Evolutionary conservation across 495 filamentous ascomycete genomes (phyloP).

Genomic region (Hyaloscypha bicolor): DNA sequence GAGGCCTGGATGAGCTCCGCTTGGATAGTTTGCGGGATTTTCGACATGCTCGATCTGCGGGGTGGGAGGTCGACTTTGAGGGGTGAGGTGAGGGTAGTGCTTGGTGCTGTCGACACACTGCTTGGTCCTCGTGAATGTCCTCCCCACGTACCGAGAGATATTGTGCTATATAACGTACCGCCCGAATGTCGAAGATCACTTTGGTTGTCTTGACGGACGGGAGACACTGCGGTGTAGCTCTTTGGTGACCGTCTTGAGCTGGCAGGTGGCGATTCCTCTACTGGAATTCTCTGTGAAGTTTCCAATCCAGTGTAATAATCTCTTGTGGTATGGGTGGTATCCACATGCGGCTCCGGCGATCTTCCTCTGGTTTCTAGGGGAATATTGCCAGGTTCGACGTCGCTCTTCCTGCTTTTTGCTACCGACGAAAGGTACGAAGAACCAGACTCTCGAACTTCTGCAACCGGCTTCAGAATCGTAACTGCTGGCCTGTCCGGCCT

Average conservation of each 20-base stretch:
- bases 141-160: not conserved
- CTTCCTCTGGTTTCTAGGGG: not conserved
- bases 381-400: not conserved
- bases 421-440: constrained; percentile 23
- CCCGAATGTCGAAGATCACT: constrained; percentile 27
- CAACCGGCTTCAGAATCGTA: constrained; percentile 32
- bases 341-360: constrained; percentile 3
- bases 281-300: not conserved
- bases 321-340: constrained; percentile 17
- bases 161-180: constrained; percentile 26
- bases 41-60: constrained; percentile 14
- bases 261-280: not conserved
- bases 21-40: not conserved
- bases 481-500: constrained; percentile 16
- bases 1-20: constrained; percentile 2
- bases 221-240: constrained; percentile 9
- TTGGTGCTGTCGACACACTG: constrained; percentile 23
- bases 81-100: constrained; percentile 3
- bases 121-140: constrained; percentile 24
- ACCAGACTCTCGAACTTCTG: constrained; percentile 35
- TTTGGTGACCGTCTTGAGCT: not conserved
- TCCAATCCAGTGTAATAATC: constrained; percentile 18
- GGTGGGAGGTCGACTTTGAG: constrained; percentile 17
- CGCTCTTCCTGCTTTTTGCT: not conserved
- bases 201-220: constrained; percentile 11